Conservation (phyloP, 139 green algal genomes). For the Chlorella sorokiniana region DNA sequence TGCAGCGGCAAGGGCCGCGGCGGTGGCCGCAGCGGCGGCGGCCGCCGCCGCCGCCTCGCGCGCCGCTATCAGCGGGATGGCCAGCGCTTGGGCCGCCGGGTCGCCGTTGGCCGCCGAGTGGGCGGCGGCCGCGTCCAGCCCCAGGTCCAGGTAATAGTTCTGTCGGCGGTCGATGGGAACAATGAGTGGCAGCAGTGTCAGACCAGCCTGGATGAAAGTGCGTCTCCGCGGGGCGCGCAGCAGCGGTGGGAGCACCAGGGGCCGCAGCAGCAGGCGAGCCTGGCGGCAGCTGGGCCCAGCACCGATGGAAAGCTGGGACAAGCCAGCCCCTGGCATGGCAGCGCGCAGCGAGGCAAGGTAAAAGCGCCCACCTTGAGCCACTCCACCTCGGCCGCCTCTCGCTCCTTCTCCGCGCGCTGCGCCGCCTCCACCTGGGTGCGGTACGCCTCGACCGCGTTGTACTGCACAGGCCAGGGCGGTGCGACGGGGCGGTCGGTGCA, state of each 20-base stretch:
- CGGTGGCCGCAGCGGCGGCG: not conserved
- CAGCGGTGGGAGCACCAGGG: not conserved
- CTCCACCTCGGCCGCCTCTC: constrained; percentile 19
- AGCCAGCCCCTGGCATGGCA: too few relatives aligned
- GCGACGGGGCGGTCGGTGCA: constrained; percentile 53
- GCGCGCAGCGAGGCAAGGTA: not conserved
- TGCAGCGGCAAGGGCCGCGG: not conserved
- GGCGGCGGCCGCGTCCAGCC: not conserved
- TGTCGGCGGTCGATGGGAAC: not conserved
- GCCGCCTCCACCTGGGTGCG: not conserved
- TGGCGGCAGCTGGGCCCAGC: not conserved
- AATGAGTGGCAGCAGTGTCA: too few relatives aligned
- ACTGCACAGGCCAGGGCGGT: constrained; percentile 46
- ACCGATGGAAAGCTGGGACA: not conserved
- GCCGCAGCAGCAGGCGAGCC: not conserved
- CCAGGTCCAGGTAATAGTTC: constrained; percentile 10
- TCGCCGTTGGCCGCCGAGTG: not conserved
- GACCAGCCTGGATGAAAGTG: too few relatives aligned
- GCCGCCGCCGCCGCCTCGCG: not conserved
- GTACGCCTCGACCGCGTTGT: constrained; percentile 10
- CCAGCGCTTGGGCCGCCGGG: not conserved
- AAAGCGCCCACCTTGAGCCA: not conserved
- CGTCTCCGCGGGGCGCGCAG: too few relatives aligned
- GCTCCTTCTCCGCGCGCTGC: constrained; percentile 21
- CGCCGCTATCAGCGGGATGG: not conserved